Percentiles rank a stretch among this genome's conserved stretches.
phyloP scores from a whole-genome alignment of 345 rosid species.

The Euphorbia peplus region DNA sequence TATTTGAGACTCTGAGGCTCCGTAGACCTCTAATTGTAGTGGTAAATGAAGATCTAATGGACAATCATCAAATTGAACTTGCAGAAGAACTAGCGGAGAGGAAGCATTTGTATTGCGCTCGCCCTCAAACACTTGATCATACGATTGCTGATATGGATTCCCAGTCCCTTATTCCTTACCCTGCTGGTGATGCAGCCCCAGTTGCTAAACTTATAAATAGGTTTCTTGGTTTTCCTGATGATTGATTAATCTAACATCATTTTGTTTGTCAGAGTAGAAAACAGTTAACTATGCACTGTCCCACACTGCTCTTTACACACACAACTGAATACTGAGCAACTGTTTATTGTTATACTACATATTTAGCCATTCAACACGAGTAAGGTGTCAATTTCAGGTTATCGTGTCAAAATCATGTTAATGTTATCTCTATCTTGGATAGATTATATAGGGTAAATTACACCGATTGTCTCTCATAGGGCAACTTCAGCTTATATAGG shows the following conservation, averaged over 20 bases:
- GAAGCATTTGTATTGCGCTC: conserved; percentile 71
- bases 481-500: too few species aligned
- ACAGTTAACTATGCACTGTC: too few species aligned
- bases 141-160: conserved; percentile 56
- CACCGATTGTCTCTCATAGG: too few species aligned
- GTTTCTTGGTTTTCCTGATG: conserved; percentile 80
- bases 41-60: conserved; percentile 94
- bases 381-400: too few species aligned
- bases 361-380: too few species aligned
- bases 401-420: too few species aligned
- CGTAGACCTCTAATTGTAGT: conserved; percentile 86
- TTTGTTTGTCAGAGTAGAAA: not conserved
- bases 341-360: too few species aligned
- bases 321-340: too few species aligned
- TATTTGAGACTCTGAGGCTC: conserved; percentile 86
- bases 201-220: conserved; percentile 53
- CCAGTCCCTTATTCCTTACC: conserved; percentile 60
- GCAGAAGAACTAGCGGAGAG: conserved; percentile 87
- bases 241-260: conserved; percentile 29
- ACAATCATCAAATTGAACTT: conserved; percentile 89
- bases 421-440: too few species aligned
- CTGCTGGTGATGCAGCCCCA: conserved; percentile 68
- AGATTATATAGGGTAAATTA: too few species aligned
- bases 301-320: too few species aligned
- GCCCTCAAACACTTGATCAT: conserved; percentile 56